These are phyloP conservation scores for Puccinia triticina DNA, from an alignment of 1,284 basidiomycete species.

Conservation along the genomic window DNA sequence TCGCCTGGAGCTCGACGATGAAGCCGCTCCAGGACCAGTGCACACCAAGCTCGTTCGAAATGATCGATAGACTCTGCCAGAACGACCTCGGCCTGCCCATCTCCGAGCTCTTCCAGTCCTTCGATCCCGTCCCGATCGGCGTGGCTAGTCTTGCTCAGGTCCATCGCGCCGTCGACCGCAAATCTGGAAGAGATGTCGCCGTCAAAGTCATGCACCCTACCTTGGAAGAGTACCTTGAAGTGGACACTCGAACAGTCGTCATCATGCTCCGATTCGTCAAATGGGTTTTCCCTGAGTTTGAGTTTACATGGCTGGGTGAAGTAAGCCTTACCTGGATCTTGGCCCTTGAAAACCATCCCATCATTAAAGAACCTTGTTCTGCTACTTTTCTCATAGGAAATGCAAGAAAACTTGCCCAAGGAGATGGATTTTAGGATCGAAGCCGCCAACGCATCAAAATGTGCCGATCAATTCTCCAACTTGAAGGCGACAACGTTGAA, in stretches of 20 bases:
- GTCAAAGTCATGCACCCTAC: constrained; percentile 97
- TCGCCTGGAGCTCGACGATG: constrained; percentile 71
- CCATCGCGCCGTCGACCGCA: constrained; percentile 76
- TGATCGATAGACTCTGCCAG: constrained; percentile 71
- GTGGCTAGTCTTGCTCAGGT: constrained; percentile 93
- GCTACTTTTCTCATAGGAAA: constrained; percentile 73
- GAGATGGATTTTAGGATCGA: constrained; percentile 89
- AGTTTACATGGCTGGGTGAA: constrained; percentile 81
- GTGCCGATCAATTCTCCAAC: constrained; percentile 72
- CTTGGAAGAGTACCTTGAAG: constrained; percentile 86
- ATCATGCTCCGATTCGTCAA: constrained; percentile 75
- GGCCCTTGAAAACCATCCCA: background rate
- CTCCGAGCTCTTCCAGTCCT: constrained; percentile 70
- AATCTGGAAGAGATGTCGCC: constrained; percentile 77
- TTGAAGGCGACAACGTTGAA: constrained; percentile 78
- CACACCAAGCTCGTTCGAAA: constrained; percentile 73
- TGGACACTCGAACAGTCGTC: constrained; percentile 69
- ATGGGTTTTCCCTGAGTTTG: constrained; percentile 77
- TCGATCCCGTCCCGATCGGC: constrained; percentile 87
- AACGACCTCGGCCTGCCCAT: constrained; percentile 72
- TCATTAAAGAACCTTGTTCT: background rate
- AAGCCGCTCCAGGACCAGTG: constrained; percentile 72
- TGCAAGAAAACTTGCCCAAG: constrained; percentile 73
- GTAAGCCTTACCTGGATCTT: background rate
- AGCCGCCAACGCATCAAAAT: constrained; percentile 78